These are phyloP conservation scores for Crithidia bombi DNA, from an alignment of 208 protist genomes.

Conservation along the genomic window DNA sequence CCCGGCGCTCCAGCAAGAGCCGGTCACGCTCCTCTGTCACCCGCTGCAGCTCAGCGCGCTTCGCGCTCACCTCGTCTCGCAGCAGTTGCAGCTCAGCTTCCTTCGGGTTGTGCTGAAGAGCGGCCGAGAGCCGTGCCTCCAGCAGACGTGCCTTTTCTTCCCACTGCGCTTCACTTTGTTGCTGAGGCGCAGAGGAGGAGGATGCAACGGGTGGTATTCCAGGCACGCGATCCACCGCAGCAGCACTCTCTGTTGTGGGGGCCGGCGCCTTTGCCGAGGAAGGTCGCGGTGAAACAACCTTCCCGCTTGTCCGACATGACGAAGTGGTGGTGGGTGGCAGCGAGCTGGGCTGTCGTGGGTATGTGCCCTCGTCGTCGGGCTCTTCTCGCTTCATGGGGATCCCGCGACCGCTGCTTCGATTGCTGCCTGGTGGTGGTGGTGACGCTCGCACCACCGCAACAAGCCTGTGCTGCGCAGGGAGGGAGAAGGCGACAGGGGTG, in stretches of 20 bases:
- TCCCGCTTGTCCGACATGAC: neutral
- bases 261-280: no score
- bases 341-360: neutral
- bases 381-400: no score
- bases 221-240: no score
- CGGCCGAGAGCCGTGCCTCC: constrained; percentile 37
- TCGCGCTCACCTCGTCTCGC: constrained; percentile 42
- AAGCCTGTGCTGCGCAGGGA: neutral
- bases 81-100: constrained; percentile 47
- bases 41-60: constrained; percentile 27
- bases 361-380: neutral
- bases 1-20: constrained; percentile 25
- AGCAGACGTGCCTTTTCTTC: constrained; percentile 38
- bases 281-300: neutral
- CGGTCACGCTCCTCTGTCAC: constrained; percentile 41
- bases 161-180: no score
- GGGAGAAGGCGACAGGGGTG: constrained; percentile 7
- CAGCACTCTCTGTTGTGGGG: no score
- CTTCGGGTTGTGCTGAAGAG: constrained; percentile 34
- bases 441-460: neutral
- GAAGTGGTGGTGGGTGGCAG: neutral
- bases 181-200: no score
- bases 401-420: neutral
- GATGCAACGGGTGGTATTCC: no score
- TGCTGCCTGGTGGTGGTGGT: neutral